A percentile compares a stretch with the other conserved stretches of the same genome.
Evolutionary conservation across 345 rosid genomes (phyloP).

Genomic region (Psidium friedrichsthalianum): DNA sequence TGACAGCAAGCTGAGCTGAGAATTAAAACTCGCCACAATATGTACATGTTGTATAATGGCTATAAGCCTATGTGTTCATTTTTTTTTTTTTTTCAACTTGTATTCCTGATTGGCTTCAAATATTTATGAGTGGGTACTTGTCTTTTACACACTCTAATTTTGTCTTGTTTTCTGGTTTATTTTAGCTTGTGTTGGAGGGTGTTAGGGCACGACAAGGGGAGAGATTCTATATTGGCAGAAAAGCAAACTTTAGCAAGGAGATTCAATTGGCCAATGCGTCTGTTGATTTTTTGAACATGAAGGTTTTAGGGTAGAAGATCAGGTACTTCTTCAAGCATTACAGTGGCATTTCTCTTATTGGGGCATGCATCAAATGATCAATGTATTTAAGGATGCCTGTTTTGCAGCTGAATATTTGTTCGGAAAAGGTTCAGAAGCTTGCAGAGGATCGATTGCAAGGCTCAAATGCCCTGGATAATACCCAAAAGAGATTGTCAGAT

Average conservation of each 20-base stretch:
- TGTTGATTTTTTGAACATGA: constrained; percentile 53
- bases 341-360: not conserved
- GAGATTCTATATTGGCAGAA: constrained; percentile 48
- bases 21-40: not conserved
- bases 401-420: constrained; percentile 62
- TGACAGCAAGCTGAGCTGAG: not conserved
- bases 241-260: constrained; percentile 52
- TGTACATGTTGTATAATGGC: not conserved
- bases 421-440: constrained; percentile 65
- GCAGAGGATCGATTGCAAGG: constrained; percentile 53
- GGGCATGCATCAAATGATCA: not conserved
- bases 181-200: constrained; percentile 83
- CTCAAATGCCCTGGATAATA: constrained; percentile 34
- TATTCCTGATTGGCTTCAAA: not conserved
- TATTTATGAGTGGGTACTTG: not conserved
- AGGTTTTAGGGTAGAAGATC: constrained; percentile 73
- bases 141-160: not conserved
- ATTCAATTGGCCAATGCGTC: constrained; percentile 62
- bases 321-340: constrained; percentile 32
- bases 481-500: constrained; percentile 55
- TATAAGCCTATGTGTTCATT: not conserved
- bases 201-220: constrained; percentile 68
- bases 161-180: not conserved
- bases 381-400: not conserved
- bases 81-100: not conserved